Base-by-base conservation (phyloP, 768 basidiomycete genomes). In the Suillus hirtellus region DNA sequence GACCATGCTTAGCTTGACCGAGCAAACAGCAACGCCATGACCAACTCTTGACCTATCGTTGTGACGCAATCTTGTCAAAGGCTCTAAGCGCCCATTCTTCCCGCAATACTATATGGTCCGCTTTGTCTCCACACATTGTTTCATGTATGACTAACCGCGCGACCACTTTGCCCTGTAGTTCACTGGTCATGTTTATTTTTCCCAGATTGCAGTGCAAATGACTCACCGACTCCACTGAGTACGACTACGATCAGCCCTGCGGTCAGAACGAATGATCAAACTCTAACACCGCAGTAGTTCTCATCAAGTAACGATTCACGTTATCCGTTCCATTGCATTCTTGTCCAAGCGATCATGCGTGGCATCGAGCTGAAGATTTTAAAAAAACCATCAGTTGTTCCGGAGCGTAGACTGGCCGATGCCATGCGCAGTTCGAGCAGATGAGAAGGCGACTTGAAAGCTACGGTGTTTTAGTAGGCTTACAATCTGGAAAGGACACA, bases 291-390 rank as follows among this genome's bases (percentile, higher is more conserved):
- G 35, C 79, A 78, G 80, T 76, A 80, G 34, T 60, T 42, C 15
- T 37, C 68, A 84, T 85, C 86, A 88, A 68, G 89, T 89, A 53
- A 89, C 82, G 66, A 88, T 86, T 86, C 86, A 86, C 3, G 95
- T 97, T 70, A 96, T 95, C 31, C 93, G 83, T 63, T 92, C 89
- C 90, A 95, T 96, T 12, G 92, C 92, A 53, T 83, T n/a, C n/a
- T n/a, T 86, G 65, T 90, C 90, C 60, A 97, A 76, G 70, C 96
- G 94, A 67, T 96, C 93, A 69, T 96, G 95, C 66, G 96, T 96
- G 49, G 91, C 90, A 67, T 93, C 92, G 65, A 96, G 81, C 92
- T 95, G 64, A 21, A 61, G 35, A 59, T n/a, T n/a, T 31, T 40
- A 24, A 24, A 24, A 17, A 17, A 6, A 0, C 15, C 17, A 27